Evolutionary conservation across 139 green algal species (phyloP), one percentile per base, ranked within the genome.

Genomic region (Yamagishiella unicocca): DNA sequence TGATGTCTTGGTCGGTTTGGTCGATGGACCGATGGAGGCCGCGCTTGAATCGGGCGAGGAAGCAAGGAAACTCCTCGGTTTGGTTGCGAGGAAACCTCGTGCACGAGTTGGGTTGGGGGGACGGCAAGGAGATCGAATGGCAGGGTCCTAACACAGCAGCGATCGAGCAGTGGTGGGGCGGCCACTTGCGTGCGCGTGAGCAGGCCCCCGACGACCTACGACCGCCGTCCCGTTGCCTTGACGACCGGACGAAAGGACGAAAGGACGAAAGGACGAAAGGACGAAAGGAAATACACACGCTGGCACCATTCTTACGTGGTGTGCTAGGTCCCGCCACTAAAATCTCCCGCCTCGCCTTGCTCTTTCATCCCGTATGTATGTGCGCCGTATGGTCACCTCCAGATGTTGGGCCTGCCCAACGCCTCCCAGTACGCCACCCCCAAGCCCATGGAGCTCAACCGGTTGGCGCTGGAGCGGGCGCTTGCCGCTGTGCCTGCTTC

Each of bases 371-470:
- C 33, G 9, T 22, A 9, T 74, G 42, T n/a, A 7, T 6, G 9
- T 74, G n/a, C 35, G 5, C 67, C 46, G n/a, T 45, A 25, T 40
- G 25, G 27, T 40, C 10, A 29, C 17, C 21, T 22, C 2, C 77
- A 84, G 77, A 58, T 84, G 9, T 35, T 84, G 55, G 54, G 58
- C 25, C 77, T 84, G 25, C 55, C 55, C 24, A n/a, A 84, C 10
- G 37, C 77, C 55, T 37, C 38, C 7, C 38, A 33, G 33, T 73
- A 71, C 35, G 9, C 25, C 35, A 84, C 25, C n/a, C 55, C 77
- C 14, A 8, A 25, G 14, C 77, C 76, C 25, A 31, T 53, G 31
- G 76, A 43, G 6, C 76, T 84, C 24, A 73, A 73, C 77, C 38
- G 55, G 25, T 5, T 24, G 24, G 40, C 77, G 4, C 77, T 84